phyloP scores from a whole-genome alignment of 495 filamentous ascomycete genomes.

The Astrothelium subdiscretum region DNA sequence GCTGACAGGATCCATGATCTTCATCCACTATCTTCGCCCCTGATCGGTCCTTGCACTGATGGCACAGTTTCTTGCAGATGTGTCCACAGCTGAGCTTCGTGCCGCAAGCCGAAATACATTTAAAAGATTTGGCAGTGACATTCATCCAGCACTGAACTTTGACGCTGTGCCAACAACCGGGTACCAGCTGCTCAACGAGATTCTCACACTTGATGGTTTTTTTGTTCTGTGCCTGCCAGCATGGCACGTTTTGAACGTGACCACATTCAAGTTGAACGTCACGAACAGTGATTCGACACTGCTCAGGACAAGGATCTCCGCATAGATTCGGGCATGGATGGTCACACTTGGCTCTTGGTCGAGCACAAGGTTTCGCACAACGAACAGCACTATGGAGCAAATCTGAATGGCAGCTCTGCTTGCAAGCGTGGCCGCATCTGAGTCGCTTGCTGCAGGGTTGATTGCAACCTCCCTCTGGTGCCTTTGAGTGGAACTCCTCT shows the following conservation, averaged over 20 bases:
- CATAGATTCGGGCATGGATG: constrained; percentile 52
- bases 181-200: constrained; percentile 32
- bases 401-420: constrained; percentile 55
- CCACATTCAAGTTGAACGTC: constrained; percentile 46
- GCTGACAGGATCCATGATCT: constrained; percentile 41
- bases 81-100: constrained; percentile 47
- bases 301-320: constrained; percentile 44
- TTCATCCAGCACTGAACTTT: constrained; percentile 39
- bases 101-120: constrained; percentile 38
- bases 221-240: constrained; percentile 37
- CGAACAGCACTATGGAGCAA: constrained; percentile 47
- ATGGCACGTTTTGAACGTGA: constrained; percentile 39
- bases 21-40: constrained; percentile 18
- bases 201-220: constrained; percentile 20
- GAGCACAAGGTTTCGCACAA: constrained; percentile 51
- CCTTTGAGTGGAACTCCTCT: constrained; percentile 45
- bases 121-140: constrained; percentile 23
- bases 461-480: constrained; percentile 62
- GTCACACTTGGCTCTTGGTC: constrained; percentile 42
- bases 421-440: constrained; percentile 58
- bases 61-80: constrained; percentile 41
- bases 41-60: constrained; percentile 31
- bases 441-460: constrained; percentile 47
- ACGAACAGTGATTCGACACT: constrained; percentile 31
- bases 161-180: constrained; percentile 42